phyloP scores from a whole-genome alignment of 495 filamentous ascomycete genomes.

The Geoglossum glabrum region DNA sequence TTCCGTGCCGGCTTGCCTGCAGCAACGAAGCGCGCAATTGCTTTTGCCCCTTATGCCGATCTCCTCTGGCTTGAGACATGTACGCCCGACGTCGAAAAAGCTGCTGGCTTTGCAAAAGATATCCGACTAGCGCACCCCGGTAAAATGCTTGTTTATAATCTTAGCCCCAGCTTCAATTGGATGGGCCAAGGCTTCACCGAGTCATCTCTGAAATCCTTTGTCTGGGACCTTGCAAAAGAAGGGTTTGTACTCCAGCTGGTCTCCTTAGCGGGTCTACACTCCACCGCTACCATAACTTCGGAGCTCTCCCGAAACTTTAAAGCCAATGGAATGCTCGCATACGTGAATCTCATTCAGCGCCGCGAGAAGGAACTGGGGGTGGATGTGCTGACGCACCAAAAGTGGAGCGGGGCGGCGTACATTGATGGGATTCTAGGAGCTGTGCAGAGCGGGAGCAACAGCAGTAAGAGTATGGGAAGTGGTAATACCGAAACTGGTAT shows the following conservation, averaged over 20 bases:
- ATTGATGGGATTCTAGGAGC: conserved; percentile 84
- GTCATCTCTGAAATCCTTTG: conserved; percentile 59
- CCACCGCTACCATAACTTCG: conserved; percentile 66
- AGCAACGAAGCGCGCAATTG: conserved; percentile 80
- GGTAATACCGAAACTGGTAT: conserved; percentile 44
- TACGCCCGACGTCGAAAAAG: conserved; percentile 61
- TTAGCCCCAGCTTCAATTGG: conserved; percentile 95
- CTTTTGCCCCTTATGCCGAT: conserved; percentile 82
- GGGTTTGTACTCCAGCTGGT: conserved; percentile 92
- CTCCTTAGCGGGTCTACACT: conserved; percentile 76
- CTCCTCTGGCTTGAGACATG: conserved; percentile 96
- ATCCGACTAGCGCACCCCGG: conserved; percentile 44
- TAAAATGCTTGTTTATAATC: conserved; percentile 91
- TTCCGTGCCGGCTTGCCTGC: conserved; percentile 73
- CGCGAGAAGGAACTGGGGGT: conserved; percentile 83
- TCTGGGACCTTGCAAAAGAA: conserved; percentile 87
- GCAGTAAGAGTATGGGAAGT: conserved; percentile 65
- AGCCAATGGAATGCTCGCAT: conserved; percentile 83
- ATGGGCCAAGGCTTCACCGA: conserved; percentile 81
- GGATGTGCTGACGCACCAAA: conserved; percentile 93
- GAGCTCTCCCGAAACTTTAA: conserved; percentile 72
- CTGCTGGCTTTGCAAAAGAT: conserved; percentile 48
- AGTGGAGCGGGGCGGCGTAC: conserved; percentile 87
- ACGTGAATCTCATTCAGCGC: conserved; percentile 73
- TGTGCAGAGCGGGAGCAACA: conserved; percentile 77